Evolutionary conservation across 1,139 yeast species (phyloP), one percentile per base, ranked within the genome.

Genomic region (Tardiomyces blankii): DNA sequence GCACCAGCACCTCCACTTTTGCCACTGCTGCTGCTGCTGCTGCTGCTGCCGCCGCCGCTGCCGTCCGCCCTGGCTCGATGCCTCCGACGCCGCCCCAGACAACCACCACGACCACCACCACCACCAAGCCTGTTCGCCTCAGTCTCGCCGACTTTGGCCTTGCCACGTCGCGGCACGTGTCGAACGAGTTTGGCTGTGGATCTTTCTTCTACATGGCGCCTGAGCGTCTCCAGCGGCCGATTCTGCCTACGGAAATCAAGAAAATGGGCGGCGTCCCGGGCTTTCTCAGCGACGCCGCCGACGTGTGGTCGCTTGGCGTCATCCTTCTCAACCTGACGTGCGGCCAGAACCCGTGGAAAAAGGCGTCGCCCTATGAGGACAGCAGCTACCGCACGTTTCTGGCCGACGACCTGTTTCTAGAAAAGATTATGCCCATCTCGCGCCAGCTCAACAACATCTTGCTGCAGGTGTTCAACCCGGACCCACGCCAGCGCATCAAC

Each of bases 141-240:
- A 74, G 77, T 18, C 65, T 88, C 42, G 89, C 91, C 32, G 96
- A 88, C 64, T 88, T 88, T 58, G 96, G 96, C 1, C 70, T 88
- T 23, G 87, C 95, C 14, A 77, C 88, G 51, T 72, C 78, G 6
- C 66, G 72, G 43, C 66, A 66, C 47, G 76, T 82, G 45, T 75
- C 81, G 47, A 78, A 85, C 51, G 84, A 83, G 56, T 78, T 81
- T 39, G 87, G 95, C 52, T 75, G 95, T 50, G 96, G 96, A 0
- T 82, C 93, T 5, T 75, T 86, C 32, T 88, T 84, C 63, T 88
- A 88, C 66, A 88, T 88, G 96, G 86, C 96, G 0, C 96, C 96
- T 6, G 96, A 87, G 64, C 71, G 94, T 60, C 70, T 83, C 30
- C 32, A 7, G 27, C 30, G 33, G 35, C 38, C 38, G 12, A 23